Conservation (phyloP, 2,329 filamentous ascomycete species). For the Fusarium brevicatenulatum region DNA sequence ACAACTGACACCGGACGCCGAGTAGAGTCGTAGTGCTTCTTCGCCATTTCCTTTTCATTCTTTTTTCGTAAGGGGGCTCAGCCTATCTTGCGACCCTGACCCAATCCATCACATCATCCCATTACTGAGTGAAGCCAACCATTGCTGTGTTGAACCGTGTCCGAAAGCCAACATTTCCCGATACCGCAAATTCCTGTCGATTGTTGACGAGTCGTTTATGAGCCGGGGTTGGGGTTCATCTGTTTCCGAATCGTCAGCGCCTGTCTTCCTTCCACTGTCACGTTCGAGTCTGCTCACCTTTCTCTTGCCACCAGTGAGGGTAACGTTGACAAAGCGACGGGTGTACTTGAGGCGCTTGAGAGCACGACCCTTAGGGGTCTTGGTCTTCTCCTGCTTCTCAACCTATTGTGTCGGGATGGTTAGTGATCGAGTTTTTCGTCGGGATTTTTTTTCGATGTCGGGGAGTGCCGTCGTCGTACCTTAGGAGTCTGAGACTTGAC, state of each 20-base stretch:
- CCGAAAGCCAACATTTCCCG: conserved; percentile 46
- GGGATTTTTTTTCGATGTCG: conserved; percentile 37
- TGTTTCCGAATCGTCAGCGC: conserved; percentile 55
- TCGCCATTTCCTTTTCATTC: conserved; percentile 46
- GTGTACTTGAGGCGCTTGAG: conserved; percentile 98
- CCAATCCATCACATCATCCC: conserved; percentile 52
- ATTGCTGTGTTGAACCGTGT: conserved; percentile 46
- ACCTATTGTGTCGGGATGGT: conserved; percentile 63
- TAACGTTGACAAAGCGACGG: conserved; percentile 98
- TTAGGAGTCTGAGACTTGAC: conserved; percentile 97
- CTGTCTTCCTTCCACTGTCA: background rate
- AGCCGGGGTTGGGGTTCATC: conserved; percentile 90
- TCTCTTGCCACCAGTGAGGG: conserved; percentile 96
- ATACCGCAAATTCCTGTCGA: conserved; percentile 43
- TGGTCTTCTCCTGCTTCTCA: conserved; percentile 93
- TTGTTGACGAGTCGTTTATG: conserved; percentile 58
- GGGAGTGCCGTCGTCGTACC: conserved; percentile 63
- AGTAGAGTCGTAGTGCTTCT: conserved; percentile 52
- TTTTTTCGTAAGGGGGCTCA: conserved; percentile 46
- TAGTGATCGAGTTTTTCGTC: conserved; percentile 46
- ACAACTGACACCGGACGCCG: conserved; percentile 56
- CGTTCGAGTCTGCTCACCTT: conserved; percentile 71
- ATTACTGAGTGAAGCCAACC: conserved; percentile 46
- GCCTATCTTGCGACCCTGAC: conserved; percentile 50
- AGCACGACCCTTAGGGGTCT: conserved; percentile 95